Evolutionary conservation across 495 filamentous ascomycete genomes (phyloP).

Genomic region (Xylaria telfairii): DNA sequence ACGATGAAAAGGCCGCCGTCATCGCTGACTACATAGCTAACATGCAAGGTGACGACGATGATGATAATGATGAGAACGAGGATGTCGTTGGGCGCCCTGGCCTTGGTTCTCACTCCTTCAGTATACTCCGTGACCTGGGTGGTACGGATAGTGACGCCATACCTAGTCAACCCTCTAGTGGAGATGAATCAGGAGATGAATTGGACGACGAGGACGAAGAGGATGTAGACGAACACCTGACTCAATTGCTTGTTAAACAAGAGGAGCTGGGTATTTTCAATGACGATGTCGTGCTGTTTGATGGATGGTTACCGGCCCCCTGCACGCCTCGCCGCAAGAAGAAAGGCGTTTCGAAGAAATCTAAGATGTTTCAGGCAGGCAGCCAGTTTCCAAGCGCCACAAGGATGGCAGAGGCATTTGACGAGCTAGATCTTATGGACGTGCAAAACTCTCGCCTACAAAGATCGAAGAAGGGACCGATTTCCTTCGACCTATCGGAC

Average conservation of each 20-base stretch:
- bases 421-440: conserved; percentile 84
- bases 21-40: conserved; percentile 81
- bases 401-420: conserved; percentile 74
- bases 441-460: conserved; percentile 65
- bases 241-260: conserved; percentile 66
- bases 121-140: conserved; percentile 54
- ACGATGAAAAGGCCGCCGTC: conserved; percentile 58
- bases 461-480: conserved; percentile 46
- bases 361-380: conserved; percentile 30
- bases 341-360: conserved; percentile 34
- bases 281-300: conserved; percentile 63
- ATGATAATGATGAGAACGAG: conserved; percentile 41
- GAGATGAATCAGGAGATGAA: conserved; percentile 28
- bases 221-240: conserved; percentile 65
- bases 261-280: conserved; percentile 68
- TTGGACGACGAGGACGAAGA: conserved; percentile 42
- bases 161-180: conserved; percentile 29
- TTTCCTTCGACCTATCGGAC: conserved; percentile 68
- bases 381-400: conserved; percentile 63
- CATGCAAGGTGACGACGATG: conserved; percentile 53
- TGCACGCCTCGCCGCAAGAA: conserved; percentile 28
- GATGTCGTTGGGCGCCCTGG: conserved; percentile 25
- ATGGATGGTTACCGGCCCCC: conserved; percentile 34
- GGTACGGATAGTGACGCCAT: conserved; percentile 47
- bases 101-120: conserved; percentile 34